Evolutionary conservation across 352 stramenopile species (phyloP).

Genomic region (Aphanomyces cochlioides): DNA sequence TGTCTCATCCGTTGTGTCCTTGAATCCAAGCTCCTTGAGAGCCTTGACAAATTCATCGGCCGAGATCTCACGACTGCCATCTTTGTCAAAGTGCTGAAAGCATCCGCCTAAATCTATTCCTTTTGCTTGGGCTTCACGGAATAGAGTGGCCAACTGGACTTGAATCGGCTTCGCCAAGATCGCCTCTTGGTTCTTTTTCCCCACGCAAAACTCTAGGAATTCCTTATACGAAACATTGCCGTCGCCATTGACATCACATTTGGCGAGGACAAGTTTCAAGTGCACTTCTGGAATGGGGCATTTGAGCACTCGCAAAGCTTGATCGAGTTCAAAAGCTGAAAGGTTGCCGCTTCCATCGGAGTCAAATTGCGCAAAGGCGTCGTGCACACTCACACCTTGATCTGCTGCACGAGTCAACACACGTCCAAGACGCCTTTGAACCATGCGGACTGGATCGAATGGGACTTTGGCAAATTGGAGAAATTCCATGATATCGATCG

Average conservation of each 20-base stretch:
- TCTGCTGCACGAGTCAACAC: slow-evolving; percentile 38
- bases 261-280: slow-evolving; percentile 37
- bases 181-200: background rate
- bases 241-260: slow-evolving; percentile 62
- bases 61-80: slow-evolving; percentile 43
- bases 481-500: slow-evolving; percentile 49
- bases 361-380: slow-evolving; percentile 81
- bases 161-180: slow-evolving; percentile 17
- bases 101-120: slow-evolving; percentile 54
- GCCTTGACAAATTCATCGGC: slow-evolving; percentile 33
- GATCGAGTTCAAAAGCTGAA: slow-evolving; percentile 52
- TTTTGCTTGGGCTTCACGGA: slow-evolving; percentile 45
- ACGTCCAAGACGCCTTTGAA: slow-evolving; percentile 13
- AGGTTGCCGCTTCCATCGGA: slow-evolving; percentile 54
- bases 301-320: slow-evolving; percentile 44
- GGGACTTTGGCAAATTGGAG: slow-evolving; percentile 24
- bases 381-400: slow-evolving; percentile 44
- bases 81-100: slow-evolving; percentile 83
- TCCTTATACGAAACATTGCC: slow-evolving; percentile 53
- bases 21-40: slow-evolving; percentile 40
- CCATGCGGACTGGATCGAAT: slow-evolving; percentile 13
- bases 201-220: slow-evolving; percentile 51
- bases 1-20: slow-evolving; percentile 23
- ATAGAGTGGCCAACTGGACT: slow-evolving; percentile 39
- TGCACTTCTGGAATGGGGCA: slow-evolving; percentile 36